phyloP scores from a whole-genome alignment of 2,329 filamentous ascomycete species.

The Penicillium psychrosexuale region DNA sequence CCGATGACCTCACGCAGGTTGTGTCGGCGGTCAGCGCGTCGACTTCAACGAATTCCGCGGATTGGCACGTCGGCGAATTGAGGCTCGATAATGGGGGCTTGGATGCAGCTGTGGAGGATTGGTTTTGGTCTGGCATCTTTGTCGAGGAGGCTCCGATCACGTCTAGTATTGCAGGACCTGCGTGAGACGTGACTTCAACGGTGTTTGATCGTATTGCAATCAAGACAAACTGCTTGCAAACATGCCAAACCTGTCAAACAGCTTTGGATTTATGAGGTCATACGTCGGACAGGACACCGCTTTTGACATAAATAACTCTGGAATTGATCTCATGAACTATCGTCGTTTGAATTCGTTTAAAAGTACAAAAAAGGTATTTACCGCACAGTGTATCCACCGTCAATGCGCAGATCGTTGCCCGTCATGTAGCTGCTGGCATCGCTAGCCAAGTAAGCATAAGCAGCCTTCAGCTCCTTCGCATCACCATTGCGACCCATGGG shows the following conservation, averaged over 20 bases:
- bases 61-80: slow-evolving; percentile 71
- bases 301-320: background rate
- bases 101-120: slow-evolving; percentile 58
- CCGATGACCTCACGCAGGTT: slow-evolving; percentile 54
- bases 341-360: slow-evolving; percentile 1
- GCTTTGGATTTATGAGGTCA: background rate
- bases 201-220: too few relatives aligned
- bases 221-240: background rate
- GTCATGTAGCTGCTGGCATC: slow-evolving; percentile 52
- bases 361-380: slow-evolving; percentile 24
- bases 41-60: slow-evolving; percentile 64
- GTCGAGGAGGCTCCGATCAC: slow-evolving; percentile 58
- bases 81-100: slow-evolving; percentile 60
- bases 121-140: slow-evolving; percentile 70
- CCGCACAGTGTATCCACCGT: slow-evolving; percentile 49
- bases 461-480: slow-evolving; percentile 64
- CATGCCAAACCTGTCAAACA: background rate
- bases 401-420: slow-evolving; percentile 48
- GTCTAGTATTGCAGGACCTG: slow-evolving; percentile 37
- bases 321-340: background rate
- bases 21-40: slow-evolving; percentile 59
- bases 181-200: background rate
- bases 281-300: background rate
- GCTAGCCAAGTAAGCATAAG: slow-evolving; percentile 49
- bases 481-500: slow-evolving; percentile 60